Evolutionary conservation across 176 grass and related monocot genomes (phyloP).

Genomic region (Juncus effusus): DNA sequence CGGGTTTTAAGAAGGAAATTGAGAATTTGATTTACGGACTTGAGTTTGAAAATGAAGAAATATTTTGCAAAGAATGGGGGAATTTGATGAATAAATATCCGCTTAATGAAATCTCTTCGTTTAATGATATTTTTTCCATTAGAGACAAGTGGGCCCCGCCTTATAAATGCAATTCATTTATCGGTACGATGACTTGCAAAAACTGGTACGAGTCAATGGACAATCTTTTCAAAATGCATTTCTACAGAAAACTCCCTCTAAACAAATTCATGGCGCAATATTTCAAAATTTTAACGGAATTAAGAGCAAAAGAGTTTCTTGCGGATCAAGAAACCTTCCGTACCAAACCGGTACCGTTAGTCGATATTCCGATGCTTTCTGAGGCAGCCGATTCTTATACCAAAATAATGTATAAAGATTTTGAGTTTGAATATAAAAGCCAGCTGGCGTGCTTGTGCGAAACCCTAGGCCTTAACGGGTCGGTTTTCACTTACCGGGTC

Average conservation of each 20-base stretch:
- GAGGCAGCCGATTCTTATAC: constrained; percentile 46
- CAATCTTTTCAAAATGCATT: constrained; percentile 41
- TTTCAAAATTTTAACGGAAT: constrained; percentile 38
- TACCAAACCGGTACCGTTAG: constrained; percentile 34
- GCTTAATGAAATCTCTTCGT: constrained; percentile 32
- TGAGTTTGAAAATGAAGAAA: constrained; percentile 28
- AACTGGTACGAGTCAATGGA: constrained; percentile 38
- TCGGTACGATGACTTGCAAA: constrained; percentile 33
- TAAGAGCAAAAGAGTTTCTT: constrained; percentile 36
- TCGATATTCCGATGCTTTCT: constrained; percentile 41
- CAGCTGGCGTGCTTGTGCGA: constrained; percentile 48
- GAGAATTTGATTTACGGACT: constrained; percentile 36
- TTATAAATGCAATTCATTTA: constrained; percentile 26
- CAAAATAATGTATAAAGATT: constrained; percentile 30
- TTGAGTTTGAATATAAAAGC: constrained; percentile 48
- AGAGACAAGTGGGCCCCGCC: constrained; percentile 33
- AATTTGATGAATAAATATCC: constrained; percentile 34
- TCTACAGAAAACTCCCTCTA: constrained; percentile 38
- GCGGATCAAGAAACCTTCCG: constrained; percentile 35
- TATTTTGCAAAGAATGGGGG: constrained; percentile 34
- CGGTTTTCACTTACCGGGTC: constrained; percentile 32
- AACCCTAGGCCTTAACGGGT: constrained; percentile 22
- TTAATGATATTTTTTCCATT: constrained; percentile 30
- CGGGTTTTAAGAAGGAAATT: constrained; percentile 41
- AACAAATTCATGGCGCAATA: constrained; percentile 43